phyloP scores from a whole-genome alignment of 805 yeast species.

The Lachancea cidri region DNA sequence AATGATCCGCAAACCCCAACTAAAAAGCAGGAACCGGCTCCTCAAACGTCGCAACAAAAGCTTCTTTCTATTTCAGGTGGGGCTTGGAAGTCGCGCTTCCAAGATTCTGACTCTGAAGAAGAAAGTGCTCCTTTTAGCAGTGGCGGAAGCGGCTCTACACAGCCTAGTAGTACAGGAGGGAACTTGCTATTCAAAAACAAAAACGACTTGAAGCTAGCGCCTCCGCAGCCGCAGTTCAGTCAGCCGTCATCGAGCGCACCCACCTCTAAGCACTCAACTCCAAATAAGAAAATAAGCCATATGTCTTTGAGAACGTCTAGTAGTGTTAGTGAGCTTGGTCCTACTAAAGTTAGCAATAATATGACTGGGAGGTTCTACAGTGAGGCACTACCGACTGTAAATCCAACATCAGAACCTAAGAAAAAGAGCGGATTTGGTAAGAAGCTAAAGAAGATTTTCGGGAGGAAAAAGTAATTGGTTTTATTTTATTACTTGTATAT shows the following conservation, averaged over 20 bases:
- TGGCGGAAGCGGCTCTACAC: slow-evolving; percentile 13
- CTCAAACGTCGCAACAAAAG: slow-evolving; percentile 12
- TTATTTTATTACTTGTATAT: neutral
- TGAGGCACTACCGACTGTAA: slow-evolving; percentile 17
- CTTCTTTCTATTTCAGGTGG: slow-evolving; percentile 9
- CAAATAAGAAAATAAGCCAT: slow-evolving; percentile 18
- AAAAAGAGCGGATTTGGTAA: slow-evolving; percentile 33
- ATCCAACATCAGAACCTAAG: slow-evolving; percentile 14
- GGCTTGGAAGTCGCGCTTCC: slow-evolving; percentile 49
- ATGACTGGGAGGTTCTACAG: slow-evolving; percentile 26
- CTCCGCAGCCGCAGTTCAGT: slow-evolving; percentile 14
- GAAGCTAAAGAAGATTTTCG: slow-evolving; percentile 39
- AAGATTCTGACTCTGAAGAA: slow-evolving; percentile 59
- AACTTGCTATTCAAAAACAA: slow-evolving; percentile 19
- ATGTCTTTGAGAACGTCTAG: slow-evolving; percentile 23
- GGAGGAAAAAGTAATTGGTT: slow-evolving; percentile 27
- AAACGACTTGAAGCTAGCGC: slow-evolving; percentile 6
- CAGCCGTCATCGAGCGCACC: slow-evolving; percentile 11
- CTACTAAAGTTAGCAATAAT: slow-evolving; percentile 3
- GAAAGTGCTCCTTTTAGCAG: slow-evolving; percentile 28
- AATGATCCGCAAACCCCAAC: slow-evolving; percentile 5
- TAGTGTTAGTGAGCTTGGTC: slow-evolving; percentile 11
- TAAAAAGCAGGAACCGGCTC: slow-evolving; percentile 16
- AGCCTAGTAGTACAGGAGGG: slow-evolving; percentile 8
- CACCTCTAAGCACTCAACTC: slow-evolving; percentile 11